A percentile compares a stretch with the other conserved stretches of the same genome.
Conservation (phyloP, 345 rosid genomes). For the Passiflora organensis region DNA sequence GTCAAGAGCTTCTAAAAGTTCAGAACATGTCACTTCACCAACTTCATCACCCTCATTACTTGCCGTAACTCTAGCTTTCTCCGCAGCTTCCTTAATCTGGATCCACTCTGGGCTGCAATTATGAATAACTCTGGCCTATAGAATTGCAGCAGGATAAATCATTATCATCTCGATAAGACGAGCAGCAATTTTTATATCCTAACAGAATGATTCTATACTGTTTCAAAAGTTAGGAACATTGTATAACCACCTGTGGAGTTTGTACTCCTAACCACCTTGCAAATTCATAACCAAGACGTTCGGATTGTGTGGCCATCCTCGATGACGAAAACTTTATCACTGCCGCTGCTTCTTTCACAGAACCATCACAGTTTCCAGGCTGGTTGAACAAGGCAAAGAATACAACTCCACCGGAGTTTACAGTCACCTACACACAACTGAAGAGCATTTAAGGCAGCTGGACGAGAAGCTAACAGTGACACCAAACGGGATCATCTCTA, state of each 20-base stretch:
- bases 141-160: constrained; percentile 10
- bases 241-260: constrained; percentile 76
- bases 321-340: constrained; percentile 97
- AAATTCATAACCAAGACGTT: constrained; percentile 98
- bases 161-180: not conserved
- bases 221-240: not conserved
- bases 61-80: constrained; percentile 77
- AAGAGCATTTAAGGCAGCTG: constrained; percentile 24
- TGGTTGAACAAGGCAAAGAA: constrained; percentile 89
- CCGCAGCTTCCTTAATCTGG: constrained; percentile 85
- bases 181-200: not conserved
- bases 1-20: constrained; percentile 96
- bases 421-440: constrained; percentile 63
- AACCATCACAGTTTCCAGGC: constrained; percentile 36
- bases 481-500: no score
- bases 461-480: constrained; percentile 4
- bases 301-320: constrained; percentile 98
- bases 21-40: constrained; percentile 89
- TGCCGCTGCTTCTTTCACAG: constrained; percentile 79
- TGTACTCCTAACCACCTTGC: constrained; percentile 88
- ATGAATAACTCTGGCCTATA: constrained; percentile 92
- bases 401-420: constrained; percentile 98
- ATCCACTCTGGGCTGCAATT: constrained; percentile 83
- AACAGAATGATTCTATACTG: constrained; percentile 3
- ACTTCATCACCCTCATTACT: constrained; percentile 72